Percentiles rank a stretch among this genome's conserved stretches.
Conservation (phyloP, 306 rosid genomes). For the Cucumis hystrix region DNA sequence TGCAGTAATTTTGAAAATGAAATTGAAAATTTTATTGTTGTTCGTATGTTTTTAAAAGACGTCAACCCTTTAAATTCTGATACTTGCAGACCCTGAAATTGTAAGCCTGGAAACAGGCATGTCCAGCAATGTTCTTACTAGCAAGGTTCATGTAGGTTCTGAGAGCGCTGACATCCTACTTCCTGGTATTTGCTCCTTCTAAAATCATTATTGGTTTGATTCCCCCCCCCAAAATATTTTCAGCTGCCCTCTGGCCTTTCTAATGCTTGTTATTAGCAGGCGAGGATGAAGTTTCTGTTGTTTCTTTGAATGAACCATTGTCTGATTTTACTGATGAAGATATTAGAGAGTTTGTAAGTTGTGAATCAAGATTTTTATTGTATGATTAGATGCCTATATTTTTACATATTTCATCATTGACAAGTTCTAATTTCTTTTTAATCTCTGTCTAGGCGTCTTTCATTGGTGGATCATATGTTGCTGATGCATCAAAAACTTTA, state of each 20-base stretch:
- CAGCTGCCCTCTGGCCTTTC: background rate
- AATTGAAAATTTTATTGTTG: background rate
- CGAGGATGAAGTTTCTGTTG: slow-evolving; percentile 47
- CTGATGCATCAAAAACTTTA: slow-evolving; percentile 36
- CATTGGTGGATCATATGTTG: slow-evolving; percentile 73
- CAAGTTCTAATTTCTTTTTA: background rate
- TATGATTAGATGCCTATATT: background rate
- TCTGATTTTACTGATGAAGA: slow-evolving; percentile 40
- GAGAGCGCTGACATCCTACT: slow-evolving; percentile 58
- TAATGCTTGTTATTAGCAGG: slow-evolving; percentile 29
- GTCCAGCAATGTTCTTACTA: slow-evolving; percentile 29
- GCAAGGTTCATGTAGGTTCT: slow-evolving; percentile 25
- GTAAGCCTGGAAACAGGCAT: slow-evolving; percentile 26
- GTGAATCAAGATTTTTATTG: background rate
- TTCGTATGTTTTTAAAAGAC: background rate
- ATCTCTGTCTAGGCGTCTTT: slow-evolving; percentile 44
- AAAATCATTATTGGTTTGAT: background rate
- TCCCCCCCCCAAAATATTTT: background rate
- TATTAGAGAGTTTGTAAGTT: slow-evolving; percentile 63
- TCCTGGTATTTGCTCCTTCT: slow-evolving; percentile 34
- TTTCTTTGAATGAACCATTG: slow-evolving; percentile 56
- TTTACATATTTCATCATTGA: background rate
- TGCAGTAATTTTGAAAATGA: background rate
- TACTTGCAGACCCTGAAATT: slow-evolving; percentile 39
- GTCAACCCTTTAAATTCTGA: background rate